These are phyloP conservation scores for Hemileccinum rubropunctum DNA, from an alignment of 768 basidiomycete species.

Conservation along the genomic window DNA sequence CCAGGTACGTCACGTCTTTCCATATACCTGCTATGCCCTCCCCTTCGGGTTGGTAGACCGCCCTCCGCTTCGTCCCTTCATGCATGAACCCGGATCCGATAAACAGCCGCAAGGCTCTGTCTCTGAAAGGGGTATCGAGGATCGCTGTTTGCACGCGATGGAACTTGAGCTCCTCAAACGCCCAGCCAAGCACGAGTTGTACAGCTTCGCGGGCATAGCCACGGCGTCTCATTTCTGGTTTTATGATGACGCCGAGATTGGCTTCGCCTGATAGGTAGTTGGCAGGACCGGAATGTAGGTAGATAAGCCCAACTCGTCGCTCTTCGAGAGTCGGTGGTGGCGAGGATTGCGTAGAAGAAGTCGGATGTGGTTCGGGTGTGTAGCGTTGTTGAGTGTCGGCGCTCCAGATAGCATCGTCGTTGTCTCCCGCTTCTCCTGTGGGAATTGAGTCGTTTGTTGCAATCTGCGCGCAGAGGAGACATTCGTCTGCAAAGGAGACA, in stretches of 20 bases:
- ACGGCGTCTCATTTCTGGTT: constrained; percentile 32
- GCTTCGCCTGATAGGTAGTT: constrained; percentile 39
- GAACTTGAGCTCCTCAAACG: constrained; percentile 38
- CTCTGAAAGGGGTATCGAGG: constrained; percentile 42
- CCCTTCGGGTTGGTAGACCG: constrained; percentile 43
- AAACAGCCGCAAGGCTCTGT: constrained; percentile 47
- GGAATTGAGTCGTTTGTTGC: background rate
- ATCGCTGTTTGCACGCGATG: constrained; percentile 40
- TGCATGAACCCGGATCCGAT: constrained; percentile 50
- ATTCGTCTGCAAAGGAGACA: constrained; percentile 27
- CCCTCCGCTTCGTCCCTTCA: constrained; percentile 61
- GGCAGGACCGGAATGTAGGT: constrained; percentile 22
- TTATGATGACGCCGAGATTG: constrained; percentile 54
- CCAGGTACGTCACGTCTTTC: constrained; percentile 61
- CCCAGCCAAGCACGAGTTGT: constrained; percentile 41
- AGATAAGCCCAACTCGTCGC: constrained; percentile 22
- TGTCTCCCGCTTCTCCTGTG: background rate
- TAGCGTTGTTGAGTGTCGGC: background rate
- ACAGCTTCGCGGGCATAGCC: constrained; percentile 50
- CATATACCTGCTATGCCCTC: constrained; percentile 41
- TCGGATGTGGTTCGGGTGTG: background rate
- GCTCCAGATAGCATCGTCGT: background rate
- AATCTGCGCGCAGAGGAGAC: constrained; percentile 28
- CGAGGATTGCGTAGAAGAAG: background rate
- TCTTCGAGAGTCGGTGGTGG: background rate